Percentiles rank a stretch among this genome's conserved stretches.
Conservation (phyloP, 2,329 filamentous ascomycete species). For the Nectriaceae sp. region DNA sequence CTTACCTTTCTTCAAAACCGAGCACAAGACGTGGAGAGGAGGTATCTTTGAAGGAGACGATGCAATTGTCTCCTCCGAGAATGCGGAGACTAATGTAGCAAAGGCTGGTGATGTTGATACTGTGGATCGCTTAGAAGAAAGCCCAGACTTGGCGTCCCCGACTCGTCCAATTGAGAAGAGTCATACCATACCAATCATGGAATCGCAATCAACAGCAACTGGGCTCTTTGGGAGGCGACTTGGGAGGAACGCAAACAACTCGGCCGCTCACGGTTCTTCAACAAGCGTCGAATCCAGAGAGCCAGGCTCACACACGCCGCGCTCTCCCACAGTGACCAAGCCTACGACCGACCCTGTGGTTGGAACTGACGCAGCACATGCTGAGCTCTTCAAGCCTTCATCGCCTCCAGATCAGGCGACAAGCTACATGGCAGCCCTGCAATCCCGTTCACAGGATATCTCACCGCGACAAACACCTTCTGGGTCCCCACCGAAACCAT, state of each 20-base stretch:
- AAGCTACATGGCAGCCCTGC: slow-evolving; percentile 67
- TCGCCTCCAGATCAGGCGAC: slow-evolving; percentile 62
- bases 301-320: slow-evolving; percentile 34
- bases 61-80: slow-evolving; percentile 35
- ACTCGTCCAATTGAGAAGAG: slow-evolving; percentile 57
- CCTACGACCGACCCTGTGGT: slow-evolving; percentile 65
- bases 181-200: slow-evolving; percentile 48
- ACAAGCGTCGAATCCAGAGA: slow-evolving; percentile 51
- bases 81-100: slow-evolving; percentile 21
- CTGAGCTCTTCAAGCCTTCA: slow-evolving; percentile 62
- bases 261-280: slow-evolving; percentile 44
- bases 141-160: slow-evolving; percentile 39
- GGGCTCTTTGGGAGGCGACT: slow-evolving; percentile 55
- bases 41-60: slow-evolving; percentile 73
- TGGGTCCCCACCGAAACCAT: slow-evolving; percentile 37
- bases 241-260: slow-evolving; percentile 36
- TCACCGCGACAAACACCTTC: slow-evolving; percentile 49
- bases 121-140: slow-evolving; percentile 46
- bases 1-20: slow-evolving; percentile 83
- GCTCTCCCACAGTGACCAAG: slow-evolving; percentile 38
- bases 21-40: slow-evolving; percentile 76
- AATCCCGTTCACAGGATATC: slow-evolving; percentile 59
- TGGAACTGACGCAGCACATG: slow-evolving; percentile 65
- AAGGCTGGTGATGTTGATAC: slow-evolving; percentile 51
- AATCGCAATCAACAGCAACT: slow-evolving; percentile 35